Base-by-base conservation (phyloP, 768 basidiomycete genomes). In the Mycena vulgaris region DNA sequence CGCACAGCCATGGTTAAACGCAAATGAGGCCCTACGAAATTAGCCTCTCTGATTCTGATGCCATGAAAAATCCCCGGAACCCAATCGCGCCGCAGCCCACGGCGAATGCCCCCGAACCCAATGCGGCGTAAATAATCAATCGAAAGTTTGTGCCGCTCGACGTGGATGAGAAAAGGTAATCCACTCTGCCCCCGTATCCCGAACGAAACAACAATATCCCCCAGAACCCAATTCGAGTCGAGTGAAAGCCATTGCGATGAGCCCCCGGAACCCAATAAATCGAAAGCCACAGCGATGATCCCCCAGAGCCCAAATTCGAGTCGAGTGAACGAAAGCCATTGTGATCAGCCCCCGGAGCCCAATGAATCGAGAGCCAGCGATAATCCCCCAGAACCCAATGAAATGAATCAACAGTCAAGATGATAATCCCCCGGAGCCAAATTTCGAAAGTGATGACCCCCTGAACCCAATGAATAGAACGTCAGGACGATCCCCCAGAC, bases 331-430 rank as follows among this genome's bases (percentile, higher is more conserved):
- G 57, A 59, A 45, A 27, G 40, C 57, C 40, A 59, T 42, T 59
- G 7, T 57, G 56, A 47, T 47, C 2, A 59, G 42, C 57, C 59
- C 59, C 59, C 59, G 35, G 59, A 33, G 35, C 42, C 45, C 59
- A 33, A 60, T 28, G 23, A 49, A 27, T 49, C 6, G 35, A 37
- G 14, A 7, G 35, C 14, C 35, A 37, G 35, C 1, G 13, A 39
- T 57, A 40, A 45, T 30, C 45, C 59, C 59, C 59, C 59, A 35
- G 59, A 47, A 10, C 59, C 31, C 59, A 48, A 60, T n/a, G 37
- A 42, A 58, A 25, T 25, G 35, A 30, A 28, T 17, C 11, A 33
- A n/a, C 16, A 56, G 39, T 5, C 17, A 40, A n/a, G 4, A 45
- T 2, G 9, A 57, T 59, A 10, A 28, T 45, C 57, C 40, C 40